A percentile compares a stretch with the other conserved stretches of the same genome.
phyloP scores from a whole-genome alignment of 441 rosid species.

The Omphalea diandra region DNA sequence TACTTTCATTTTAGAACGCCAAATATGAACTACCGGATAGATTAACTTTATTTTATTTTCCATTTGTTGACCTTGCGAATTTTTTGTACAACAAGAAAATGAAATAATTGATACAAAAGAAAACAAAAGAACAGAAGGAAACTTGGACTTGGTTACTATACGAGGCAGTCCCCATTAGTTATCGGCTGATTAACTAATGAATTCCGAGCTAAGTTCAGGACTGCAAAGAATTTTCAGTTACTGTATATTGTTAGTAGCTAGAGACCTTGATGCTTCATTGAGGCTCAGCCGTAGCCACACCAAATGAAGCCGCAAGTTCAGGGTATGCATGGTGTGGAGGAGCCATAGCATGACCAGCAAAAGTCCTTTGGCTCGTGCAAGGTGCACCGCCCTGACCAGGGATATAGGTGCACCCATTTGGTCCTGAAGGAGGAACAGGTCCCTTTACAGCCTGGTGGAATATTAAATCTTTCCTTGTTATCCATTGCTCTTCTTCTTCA shows the following conservation, averaged over 20 bases:
- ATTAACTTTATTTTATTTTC: no score
- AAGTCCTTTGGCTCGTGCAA: slow-evolving; percentile 19
- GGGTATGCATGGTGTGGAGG: background rate
- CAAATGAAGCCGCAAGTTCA: background rate
- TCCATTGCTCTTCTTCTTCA: slow-evolving; percentile 1
- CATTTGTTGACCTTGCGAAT: no score
- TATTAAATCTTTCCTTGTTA: background rate
- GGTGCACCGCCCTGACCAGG: slow-evolving; percentile 8
- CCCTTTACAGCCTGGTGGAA: slow-evolving; percentile 25
- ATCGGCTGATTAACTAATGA: no score
- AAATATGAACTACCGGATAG: no score
- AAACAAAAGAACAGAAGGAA: no score
- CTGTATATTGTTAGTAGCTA: no score
- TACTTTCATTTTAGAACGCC: no score
- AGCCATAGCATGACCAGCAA: slow-evolving; percentile 24
- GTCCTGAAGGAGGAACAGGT: slow-evolving; percentile 12
- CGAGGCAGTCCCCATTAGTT: no score
- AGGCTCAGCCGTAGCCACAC: background rate
- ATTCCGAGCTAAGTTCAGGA: no score
- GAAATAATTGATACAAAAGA: no score
- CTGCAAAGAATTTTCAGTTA: background rate
- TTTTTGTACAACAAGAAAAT: no score
- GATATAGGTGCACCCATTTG: slow-evolving; percentile 19
- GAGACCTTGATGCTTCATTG: background rate
- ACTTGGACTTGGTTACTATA: no score